These are phyloP conservation scores for Wallemia hederae DNA, from an alignment of 1,284 basidiomycete species.

Conservation along the genomic window DNA sequence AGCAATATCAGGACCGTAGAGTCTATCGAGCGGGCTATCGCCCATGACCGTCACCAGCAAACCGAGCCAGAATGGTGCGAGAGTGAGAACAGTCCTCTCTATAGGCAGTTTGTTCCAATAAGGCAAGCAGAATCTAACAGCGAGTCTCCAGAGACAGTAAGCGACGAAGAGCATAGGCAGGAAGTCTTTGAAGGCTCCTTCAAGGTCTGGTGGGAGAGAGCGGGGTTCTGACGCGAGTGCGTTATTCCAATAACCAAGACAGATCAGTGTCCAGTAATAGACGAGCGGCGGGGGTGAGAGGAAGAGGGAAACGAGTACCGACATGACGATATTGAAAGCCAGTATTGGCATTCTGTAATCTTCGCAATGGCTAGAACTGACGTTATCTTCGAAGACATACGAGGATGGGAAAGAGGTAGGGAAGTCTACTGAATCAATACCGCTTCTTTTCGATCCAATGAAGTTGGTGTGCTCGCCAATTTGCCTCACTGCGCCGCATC, in stretches of 20 bases:
- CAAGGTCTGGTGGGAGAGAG: slow-evolving; percentile 33
- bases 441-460: slow-evolving; percentile 28
- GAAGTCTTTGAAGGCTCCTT: slow-evolving; percentile 41
- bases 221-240: slow-evolving; percentile 48
- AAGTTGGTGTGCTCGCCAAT: slow-evolving; percentile 42
- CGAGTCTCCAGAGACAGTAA: slow-evolving; percentile 49
- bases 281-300: slow-evolving; percentile 41
- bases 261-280: slow-evolving; percentile 44
- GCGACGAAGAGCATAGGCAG: slow-evolving; percentile 46
- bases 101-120: slow-evolving; percentile 35
- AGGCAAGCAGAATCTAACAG: slow-evolving; percentile 43
- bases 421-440: slow-evolving; percentile 40
- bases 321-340: slow-evolving; percentile 37
- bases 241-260: slow-evolving; percentile 52
- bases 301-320: slow-evolving; percentile 34
- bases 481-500: slow-evolving; percentile 41
- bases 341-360: slow-evolving; percentile 39
- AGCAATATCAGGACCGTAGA: slow-evolving; percentile 36
- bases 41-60: slow-evolving; percentile 34
- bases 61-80: slow-evolving; percentile 54
- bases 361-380: slow-evolving; percentile 27
- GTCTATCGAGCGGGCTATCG: slow-evolving; percentile 39
- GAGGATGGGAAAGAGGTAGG: slow-evolving; percentile 28
- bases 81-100: slow-evolving; percentile 41
- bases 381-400: slow-evolving; percentile 15